phyloP scores from a whole-genome alignment of 495 filamentous ascomycete species.

The Neurospora sp. region DNA sequence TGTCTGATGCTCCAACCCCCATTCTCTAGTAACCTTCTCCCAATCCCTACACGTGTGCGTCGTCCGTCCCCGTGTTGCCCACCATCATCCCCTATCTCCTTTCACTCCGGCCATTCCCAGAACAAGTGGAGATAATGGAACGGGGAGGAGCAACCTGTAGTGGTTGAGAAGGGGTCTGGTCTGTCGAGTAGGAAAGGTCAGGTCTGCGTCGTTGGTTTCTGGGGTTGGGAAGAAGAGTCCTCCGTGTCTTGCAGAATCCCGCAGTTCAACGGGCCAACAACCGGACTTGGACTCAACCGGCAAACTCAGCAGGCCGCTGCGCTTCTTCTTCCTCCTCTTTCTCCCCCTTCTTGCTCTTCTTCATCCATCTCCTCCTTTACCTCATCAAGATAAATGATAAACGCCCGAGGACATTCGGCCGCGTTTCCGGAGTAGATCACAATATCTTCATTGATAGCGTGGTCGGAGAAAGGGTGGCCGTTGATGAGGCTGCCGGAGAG shows the following conservation, averaged over 20 bases:
- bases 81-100: background rate
- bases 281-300: background rate
- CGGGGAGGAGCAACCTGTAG: too few relatives aligned
- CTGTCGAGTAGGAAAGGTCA: background rate
- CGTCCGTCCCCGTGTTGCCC: background rate
- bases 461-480: background rate
- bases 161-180: too few relatives aligned
- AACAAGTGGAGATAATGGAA: background rate
- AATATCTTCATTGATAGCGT: accelerated
- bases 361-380: background rate
- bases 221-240: background rate
- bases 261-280: background rate
- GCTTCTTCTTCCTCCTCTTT: too few relatives aligned
- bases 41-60: background rate
- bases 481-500: background rate
- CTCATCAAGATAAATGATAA: background rate
- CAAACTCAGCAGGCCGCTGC: too few relatives aligned
- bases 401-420: background rate
- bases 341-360: too few relatives aligned
- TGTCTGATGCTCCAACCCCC: background rate
- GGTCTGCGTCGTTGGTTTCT: background rate
- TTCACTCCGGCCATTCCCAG: background rate
- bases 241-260: background rate
- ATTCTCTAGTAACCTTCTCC: background rate
- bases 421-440: background rate